Conservation (phyloP, 148 eudicot species). For the Bassia scoparia region DNA sequence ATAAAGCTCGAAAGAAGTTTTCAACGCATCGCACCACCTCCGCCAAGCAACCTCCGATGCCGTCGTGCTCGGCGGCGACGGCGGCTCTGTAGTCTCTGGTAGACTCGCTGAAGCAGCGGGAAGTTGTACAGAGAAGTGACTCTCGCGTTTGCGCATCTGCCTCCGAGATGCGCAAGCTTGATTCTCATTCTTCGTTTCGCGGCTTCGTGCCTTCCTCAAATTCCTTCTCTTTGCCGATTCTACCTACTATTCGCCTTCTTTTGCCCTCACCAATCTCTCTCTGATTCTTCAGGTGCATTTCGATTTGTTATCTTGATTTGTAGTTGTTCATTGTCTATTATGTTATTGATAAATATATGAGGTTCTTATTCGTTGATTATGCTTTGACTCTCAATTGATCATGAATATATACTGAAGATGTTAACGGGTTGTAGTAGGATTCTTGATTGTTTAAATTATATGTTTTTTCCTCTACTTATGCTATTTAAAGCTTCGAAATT, state of each 20-base stretch:
- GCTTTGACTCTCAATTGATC: no score
- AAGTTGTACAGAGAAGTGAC: slow-evolving; percentile 67
- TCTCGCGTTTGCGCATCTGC: slow-evolving; percentile 75
- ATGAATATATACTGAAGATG: no score
- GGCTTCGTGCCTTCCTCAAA: slow-evolving; percentile 83
- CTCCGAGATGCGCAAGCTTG: slow-evolving; percentile 78
- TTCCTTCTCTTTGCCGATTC: slow-evolving; percentile 72
- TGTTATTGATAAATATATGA: no score
- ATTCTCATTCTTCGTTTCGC: slow-evolving; percentile 74
- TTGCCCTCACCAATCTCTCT: slow-evolving; percentile 54
- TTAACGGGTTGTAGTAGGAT: no score
- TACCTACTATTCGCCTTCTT: slow-evolving; percentile 57
- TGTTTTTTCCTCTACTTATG: no score
- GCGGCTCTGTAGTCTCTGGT: slow-evolving; percentile 53
- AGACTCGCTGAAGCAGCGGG: slow-evolving; percentile 45
- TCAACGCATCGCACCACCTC: slow-evolving; percentile 25
- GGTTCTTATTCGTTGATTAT: no score
- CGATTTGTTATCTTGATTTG: background rate
- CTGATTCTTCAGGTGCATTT: slow-evolving; percentile 45
- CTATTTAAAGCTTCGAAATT: no score
- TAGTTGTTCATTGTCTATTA: background rate
- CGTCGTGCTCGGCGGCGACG: slow-evolving; percentile 19
- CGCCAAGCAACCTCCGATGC: slow-evolving; percentile 28
- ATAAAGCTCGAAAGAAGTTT: slow-evolving; percentile 62
- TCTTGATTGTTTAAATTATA: no score